Evolutionary conservation across 1,139 yeast genomes (phyloP), one percentile per base, ranked within the genome.

Genomic region (Sugiyamaella pinicola): DNA sequence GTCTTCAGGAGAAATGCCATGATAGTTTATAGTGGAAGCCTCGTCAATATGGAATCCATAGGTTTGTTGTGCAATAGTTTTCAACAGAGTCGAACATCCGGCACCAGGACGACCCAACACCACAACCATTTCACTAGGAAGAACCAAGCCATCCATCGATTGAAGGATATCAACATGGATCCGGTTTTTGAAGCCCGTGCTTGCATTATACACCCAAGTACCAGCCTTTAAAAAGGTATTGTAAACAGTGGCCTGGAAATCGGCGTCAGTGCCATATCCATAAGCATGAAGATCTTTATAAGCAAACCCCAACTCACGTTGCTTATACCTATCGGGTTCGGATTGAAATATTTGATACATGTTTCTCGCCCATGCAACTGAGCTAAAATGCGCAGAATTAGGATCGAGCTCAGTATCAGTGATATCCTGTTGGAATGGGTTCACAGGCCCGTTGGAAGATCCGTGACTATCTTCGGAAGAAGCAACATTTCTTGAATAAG

Each of bases 21-120:
- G 66, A 55, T 70, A 71, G 52, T 69, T 70, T 53, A 69, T 49
- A 21, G 56, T 55, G 4, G 88, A 76, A 28, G 79, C 79, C 41
- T 75, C 70, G 51, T 77, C 82, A 41, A 86, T 64, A 41, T 80
- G 71, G 67, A 85, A 87, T 47, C 95, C 95, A 65, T 84, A 82
- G 3, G 91, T 85, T 58, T 83, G 82, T 33, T 85, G 70, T 7
- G 91, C 80, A 55, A 87, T 77, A 0, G 93, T 78, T 63, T 85
- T 86, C 62, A 87, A 71, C 49, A 86, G 77, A 1, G 96, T 86
- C 1, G 95, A 79, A 69, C 95, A 87, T 55, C 96, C 96, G 24
- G 91, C 81, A 64, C 95, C 95, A 0, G 95, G 95, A 67, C 91
- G 80, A 41, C 95, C 95, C 38, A 86, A 71, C 1, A 86, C 95